phyloP scores from a whole-genome alignment of 179 eudicot species.

The Camellia oleifera region DNA sequence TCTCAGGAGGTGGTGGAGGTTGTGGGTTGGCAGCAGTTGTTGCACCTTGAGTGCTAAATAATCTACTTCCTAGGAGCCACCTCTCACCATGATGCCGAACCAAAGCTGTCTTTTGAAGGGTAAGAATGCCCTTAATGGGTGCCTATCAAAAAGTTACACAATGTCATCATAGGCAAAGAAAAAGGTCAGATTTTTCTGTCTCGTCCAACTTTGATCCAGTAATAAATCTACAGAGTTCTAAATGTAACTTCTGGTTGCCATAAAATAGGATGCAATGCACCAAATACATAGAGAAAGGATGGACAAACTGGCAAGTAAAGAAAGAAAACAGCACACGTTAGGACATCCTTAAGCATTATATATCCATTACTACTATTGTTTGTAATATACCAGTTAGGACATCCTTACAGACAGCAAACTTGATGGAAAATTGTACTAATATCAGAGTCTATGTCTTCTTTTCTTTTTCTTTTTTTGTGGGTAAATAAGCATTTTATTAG shows the following conservation, averaged over 20 bases:
- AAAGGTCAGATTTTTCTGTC: not conserved
- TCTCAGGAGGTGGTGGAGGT: slow-evolving; percentile 56
- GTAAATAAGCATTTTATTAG: too few relatives aligned
- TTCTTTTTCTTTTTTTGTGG: too few relatives aligned
- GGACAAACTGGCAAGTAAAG: not conserved
- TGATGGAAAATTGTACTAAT: not conserved
- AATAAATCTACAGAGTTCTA: not conserved
- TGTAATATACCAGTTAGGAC: too few relatives aligned
- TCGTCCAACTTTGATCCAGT: slow-evolving; percentile 9
- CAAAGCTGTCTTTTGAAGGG: slow-evolving; percentile 53
- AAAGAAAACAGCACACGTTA: not conserved
- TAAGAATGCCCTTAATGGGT: slow-evolving; percentile 72
- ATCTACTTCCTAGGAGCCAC: slow-evolving; percentile 44
- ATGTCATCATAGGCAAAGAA: not conserved
- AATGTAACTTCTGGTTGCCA: slow-evolving; percentile 4
- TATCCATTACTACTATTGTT: not conserved
- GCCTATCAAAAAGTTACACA: slow-evolving; percentile 40
- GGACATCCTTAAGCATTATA: too few relatives aligned
- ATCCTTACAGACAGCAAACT: not conserved
- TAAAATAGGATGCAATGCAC: not conserved
- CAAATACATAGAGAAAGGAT: not conserved
- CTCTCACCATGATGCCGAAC: slow-evolving; percentile 35
- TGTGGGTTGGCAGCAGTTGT: slow-evolving; percentile 72
- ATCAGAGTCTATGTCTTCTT: too few relatives aligned
- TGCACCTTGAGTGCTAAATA: slow-evolving; percentile 84